Conservation (phyloP, 2,329 filamentous ascomycete genomes). For the Alternaria gansuensis region DNA sequence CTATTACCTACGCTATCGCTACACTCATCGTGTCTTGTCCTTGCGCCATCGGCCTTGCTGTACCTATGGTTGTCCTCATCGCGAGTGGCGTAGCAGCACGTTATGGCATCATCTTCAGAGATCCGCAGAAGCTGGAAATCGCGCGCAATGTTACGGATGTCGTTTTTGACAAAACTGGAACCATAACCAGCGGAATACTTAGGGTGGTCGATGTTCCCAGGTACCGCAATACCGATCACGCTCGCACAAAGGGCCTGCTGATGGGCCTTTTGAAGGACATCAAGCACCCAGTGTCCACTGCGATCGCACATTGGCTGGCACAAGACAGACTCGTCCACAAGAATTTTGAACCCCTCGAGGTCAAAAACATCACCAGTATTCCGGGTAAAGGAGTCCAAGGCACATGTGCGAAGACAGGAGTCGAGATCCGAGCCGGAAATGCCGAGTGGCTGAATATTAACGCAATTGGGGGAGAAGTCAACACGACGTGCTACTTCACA, state of each 20-base stretch:
- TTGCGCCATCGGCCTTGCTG: slow-evolving; percentile 77
- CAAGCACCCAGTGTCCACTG: slow-evolving; percentile 63
- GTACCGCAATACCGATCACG: slow-evolving; percentile 24
- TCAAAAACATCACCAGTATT: slow-evolving; percentile 48
- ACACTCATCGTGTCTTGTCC: slow-evolving; percentile 80
- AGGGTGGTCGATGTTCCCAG: slow-evolving; percentile 44
- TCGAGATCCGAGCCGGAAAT: slow-evolving; percentile 57
- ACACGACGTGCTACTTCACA: slow-evolving; percentile 50
- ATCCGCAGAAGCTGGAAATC: slow-evolving; percentile 69
- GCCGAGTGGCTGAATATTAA: slow-evolving; percentile 57
- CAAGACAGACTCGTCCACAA: slow-evolving; percentile 16
- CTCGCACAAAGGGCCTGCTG: slow-evolving; percentile 36
- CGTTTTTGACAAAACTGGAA: slow-evolving; percentile 84
- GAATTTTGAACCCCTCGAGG: slow-evolving; percentile 20
- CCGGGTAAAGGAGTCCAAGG: slow-evolving; percentile 58
- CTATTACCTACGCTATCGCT: slow-evolving; percentile 76
- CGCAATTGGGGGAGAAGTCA: slow-evolving; percentile 43
- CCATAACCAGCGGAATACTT: slow-evolving; percentile 69
- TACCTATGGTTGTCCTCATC: slow-evolving; percentile 81
- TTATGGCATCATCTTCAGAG: slow-evolving; percentile 74
- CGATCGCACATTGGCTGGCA: slow-evolving; percentile 47
- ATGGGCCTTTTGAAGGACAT: slow-evolving; percentile 56
- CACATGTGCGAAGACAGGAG: slow-evolving; percentile 30
- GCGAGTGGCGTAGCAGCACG: slow-evolving; percentile 72
- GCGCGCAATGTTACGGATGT: slow-evolving; percentile 70